These are phyloP conservation scores for Hanseniaspora singularis DNA, from an alignment of 805 yeast genomes.

Conservation along the genomic window DNA sequence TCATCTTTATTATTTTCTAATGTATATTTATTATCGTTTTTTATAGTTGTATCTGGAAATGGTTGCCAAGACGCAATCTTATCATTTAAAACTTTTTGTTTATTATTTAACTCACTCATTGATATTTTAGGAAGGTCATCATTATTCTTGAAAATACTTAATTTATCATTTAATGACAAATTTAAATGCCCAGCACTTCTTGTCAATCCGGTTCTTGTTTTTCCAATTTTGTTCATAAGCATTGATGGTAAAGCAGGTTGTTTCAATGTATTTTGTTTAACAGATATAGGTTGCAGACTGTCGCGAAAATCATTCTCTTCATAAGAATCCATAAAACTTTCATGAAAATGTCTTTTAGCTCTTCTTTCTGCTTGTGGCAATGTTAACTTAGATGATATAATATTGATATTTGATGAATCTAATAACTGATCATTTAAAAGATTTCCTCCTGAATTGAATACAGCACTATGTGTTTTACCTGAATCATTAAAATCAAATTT, in stretches of 20 bases:
- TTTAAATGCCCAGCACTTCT: slow-evolving; percentile 45
- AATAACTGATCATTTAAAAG: background rate
- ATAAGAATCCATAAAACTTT: slow-evolving; percentile 12
- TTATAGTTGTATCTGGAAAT: slow-evolving; percentile 14
- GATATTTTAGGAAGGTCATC: slow-evolving; percentile 22
- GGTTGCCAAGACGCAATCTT: slow-evolving; percentile 26
- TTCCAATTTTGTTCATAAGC: slow-evolving; percentile 3
- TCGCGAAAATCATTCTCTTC: background rate
- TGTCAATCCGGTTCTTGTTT: slow-evolving; percentile 29
- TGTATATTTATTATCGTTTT: background rate
- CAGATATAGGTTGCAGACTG: no score
- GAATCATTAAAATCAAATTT: slow-evolving; percentile 1
- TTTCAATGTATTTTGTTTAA: background rate
- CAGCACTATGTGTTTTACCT: background rate
- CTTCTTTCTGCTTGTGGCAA: slow-evolving; percentile 13
- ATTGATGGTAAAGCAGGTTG: background rate
- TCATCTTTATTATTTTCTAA: background rate
- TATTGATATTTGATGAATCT: background rate
- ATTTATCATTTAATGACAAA: slow-evolving; percentile 33
- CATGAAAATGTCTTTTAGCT: slow-evolving; percentile 10
- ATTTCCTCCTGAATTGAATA: slow-evolving; percentile 1
- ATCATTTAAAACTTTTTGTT: slow-evolving; percentile 16
- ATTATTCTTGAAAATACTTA: background rate
- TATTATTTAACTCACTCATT: background rate
- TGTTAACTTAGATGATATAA: background rate